phyloP scores from a whole-genome alignment of 2,329 filamentous ascomycete species.

The Colletotrichum caudatum region DNA sequence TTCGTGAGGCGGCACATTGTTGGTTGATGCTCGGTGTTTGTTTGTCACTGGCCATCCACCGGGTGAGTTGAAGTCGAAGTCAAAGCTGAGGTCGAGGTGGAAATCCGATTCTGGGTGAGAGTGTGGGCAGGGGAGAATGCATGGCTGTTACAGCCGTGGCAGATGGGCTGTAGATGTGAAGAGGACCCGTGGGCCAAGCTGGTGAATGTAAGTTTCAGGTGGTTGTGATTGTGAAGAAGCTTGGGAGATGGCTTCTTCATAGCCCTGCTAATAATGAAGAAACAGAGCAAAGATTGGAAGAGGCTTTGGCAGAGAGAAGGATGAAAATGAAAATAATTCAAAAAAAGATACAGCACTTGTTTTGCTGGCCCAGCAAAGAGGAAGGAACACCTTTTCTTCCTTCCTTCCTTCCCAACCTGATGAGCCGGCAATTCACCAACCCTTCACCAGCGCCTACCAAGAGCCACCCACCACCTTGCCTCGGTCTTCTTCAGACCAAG shows the following conservation, averaged over 20 bases:
- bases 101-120: neutral
- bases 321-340: neutral
- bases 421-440: neutral
- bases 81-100: neutral
- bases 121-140: accelerated
- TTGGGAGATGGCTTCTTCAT: neutral
- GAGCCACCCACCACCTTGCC: too few species aligned
- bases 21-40: neutral
- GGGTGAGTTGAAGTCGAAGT: neutral
- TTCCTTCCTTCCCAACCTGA: too few species aligned
- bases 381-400: neutral
- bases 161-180: neutral
- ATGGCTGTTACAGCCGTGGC: neutral
- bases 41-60: neutral
- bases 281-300: neutral
- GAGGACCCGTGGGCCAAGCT: too few species aligned
- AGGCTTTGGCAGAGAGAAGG: neutral
- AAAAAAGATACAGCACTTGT: neutral
- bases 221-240: neutral
- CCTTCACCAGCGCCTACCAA: neutral
- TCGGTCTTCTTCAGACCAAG: neutral
- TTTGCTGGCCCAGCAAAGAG: neutral
- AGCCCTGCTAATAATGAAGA: neutral
- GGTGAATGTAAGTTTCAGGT: neutral
- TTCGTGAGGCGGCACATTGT: conserved; percentile 1